These are phyloP conservation scores for Malus asiatica DNA, from an alignment of 306 rosid species.

Conservation along the genomic window DNA sequence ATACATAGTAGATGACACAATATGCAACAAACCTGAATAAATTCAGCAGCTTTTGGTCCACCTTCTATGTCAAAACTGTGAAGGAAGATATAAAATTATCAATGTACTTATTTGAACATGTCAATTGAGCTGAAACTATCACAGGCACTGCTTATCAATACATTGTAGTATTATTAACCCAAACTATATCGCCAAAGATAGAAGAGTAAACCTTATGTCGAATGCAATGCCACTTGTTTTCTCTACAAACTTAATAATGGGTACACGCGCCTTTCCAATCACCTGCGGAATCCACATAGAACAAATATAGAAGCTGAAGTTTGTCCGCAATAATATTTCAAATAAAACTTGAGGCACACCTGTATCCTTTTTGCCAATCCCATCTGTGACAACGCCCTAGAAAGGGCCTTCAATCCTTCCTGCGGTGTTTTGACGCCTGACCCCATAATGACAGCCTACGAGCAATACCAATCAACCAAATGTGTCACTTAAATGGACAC, in stretches of 20 bases:
- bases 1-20: neutral
- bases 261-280: constrained; percentile 93
- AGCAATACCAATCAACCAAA: constrained; percentile 10
- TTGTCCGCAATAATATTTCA: neutral
- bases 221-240: constrained; percentile 72
- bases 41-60: constrained; percentile 93
- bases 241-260: constrained; percentile 84
- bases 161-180: neutral
- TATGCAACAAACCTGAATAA: constrained; percentile 60
- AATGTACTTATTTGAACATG: neutral
- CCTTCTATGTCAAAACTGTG: constrained; percentile 78
- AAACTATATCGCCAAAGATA: neutral
- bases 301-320: constrained; percentile 4
- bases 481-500: neutral
- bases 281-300: constrained; percentile 44
- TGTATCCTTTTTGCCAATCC: constrained; percentile 77
- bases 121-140: neutral
- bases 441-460: constrained; percentile 78
- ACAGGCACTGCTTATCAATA: neutral
- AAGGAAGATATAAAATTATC: constrained; percentile 6
- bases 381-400: constrained; percentile 82
- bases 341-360: constrained; percentile 31
- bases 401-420: constrained; percentile 81
- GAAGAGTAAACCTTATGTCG: constrained; percentile 64
- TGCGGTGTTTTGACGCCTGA: constrained; percentile 71